These are phyloP conservation scores for Reticulascus tulasneorum DNA, from an alignment of 2,329 filamentous ascomycete genomes.

Conservation along the genomic window DNA sequence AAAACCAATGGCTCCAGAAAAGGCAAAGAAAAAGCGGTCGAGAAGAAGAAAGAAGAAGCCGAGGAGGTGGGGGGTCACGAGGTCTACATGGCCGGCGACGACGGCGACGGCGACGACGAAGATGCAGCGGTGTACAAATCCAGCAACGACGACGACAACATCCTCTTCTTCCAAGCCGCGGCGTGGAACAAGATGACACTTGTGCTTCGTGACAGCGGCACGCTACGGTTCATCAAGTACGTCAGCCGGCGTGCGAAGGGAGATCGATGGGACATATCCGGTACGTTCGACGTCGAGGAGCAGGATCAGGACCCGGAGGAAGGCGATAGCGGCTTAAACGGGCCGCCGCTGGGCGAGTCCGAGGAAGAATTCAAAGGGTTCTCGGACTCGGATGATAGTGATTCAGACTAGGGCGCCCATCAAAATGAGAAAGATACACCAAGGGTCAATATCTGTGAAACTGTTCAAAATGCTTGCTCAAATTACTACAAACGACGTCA, in stretches of 20 bases:
- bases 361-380: conserved; percentile 58
- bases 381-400: too few species aligned
- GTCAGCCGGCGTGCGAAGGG: conserved; percentile 78
- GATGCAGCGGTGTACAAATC: conserved; percentile 81
- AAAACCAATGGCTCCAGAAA: conserved; percentile 29
- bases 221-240: conserved; percentile 94
- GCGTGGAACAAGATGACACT: conserved; percentile 90
- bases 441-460: too few species aligned
- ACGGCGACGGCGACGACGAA: conserved; percentile 58
- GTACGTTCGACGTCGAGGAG: conserved; percentile 68
- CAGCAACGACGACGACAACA: conserved; percentile 69
- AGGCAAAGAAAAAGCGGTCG: conserved; percentile 20
- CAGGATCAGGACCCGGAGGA: conserved; percentile 39
- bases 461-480: too few species aligned
- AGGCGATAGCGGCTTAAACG: conserved; percentile 26
- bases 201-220: conserved; percentile 81
- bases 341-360: conserved; percentile 20
- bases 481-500: too few species aligned
- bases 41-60: conserved; percentile 19
- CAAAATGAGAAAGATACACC: too few species aligned
- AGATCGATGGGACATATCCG: conserved; percentile 89
- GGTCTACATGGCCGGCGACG: conserved; percentile 91
- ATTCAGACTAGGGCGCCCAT: too few species aligned
- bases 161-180: conserved; percentile 59
- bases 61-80: conserved; percentile 67